phyloP scores from a whole-genome alignment of 495 filamentous ascomycete genomes.

The Penicillium taxi region DNA sequence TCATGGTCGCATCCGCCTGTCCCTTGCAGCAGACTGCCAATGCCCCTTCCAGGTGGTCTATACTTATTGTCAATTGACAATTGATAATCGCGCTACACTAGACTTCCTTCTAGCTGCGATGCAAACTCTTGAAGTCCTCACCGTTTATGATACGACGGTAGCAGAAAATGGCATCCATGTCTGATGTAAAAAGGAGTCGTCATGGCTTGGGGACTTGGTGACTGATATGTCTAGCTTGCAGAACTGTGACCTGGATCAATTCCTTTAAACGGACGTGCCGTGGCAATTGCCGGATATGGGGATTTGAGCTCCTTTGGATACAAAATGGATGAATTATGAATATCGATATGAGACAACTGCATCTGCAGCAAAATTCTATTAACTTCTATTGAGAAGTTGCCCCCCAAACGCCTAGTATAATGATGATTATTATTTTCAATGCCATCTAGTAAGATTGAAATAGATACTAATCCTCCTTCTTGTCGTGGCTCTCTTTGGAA shows the following conservation, averaged over 20 bases:
- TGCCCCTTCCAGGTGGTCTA: conserved; percentile 50
- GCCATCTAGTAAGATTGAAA: too few species aligned
- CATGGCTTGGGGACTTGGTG: conserved; percentile 39
- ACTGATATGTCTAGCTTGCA: conserved; percentile 40
- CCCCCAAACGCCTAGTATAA: too few species aligned
- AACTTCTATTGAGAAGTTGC: too few species aligned
- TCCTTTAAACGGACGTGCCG: conserved; percentile 25
- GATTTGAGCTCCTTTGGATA: too few species aligned
- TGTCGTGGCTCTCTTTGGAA: conserved; percentile 8
- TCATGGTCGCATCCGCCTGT: conserved; percentile 27
- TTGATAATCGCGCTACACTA: conserved; percentile 42
- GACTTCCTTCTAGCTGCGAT: conserved; percentile 42
- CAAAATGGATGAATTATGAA: too few species aligned
- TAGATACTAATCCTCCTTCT: conserved; percentile 17
- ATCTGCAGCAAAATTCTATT: too few species aligned
- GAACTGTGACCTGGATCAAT: conserved; percentile 39
- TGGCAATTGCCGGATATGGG: conserved; percentile 28
- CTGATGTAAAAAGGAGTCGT: conserved; percentile 27
- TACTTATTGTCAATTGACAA: conserved; percentile 43
- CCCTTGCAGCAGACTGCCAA: conserved; percentile 51
- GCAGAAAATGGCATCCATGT: conserved; percentile 7
- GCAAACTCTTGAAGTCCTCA: conserved; percentile 39
- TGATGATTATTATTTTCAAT: too few species aligned
- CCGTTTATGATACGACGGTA: conserved; percentile 37
- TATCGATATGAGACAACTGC: too few species aligned